Evolutionary conservation across 2,329 filamentous ascomycete species (phyloP), one percentile per base, ranked within the genome.

Genomic region (Alternaria sp.): DNA sequence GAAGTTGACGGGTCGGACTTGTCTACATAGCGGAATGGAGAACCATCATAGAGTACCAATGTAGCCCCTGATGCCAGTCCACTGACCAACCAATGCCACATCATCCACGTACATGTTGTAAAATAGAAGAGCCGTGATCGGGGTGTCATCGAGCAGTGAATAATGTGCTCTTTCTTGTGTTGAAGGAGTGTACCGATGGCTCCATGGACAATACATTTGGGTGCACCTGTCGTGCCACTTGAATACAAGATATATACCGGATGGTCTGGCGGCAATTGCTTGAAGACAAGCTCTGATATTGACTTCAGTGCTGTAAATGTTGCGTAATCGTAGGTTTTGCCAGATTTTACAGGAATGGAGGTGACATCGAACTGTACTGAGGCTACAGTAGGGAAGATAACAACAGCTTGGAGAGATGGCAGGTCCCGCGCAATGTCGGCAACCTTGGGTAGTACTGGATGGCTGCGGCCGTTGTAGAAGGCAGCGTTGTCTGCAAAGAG

Each of bases 31-130:
- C 82, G 81, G 82, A 98, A 98, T 0, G 95, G 95, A 0, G 92
- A 96, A 48, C 95, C 95, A 54, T 96, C 92, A 79, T 97, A 99
- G 4, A 98, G 85, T 20, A 98, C 85, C 12, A 98, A 83, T 0
- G 92, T 94, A 11, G 91, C 87, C 54, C 94, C 94, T 30, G 88
- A 89, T 9, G 94, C 91, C 4, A 98, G 87, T 6, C 90, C 92
- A 1, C 92, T 94, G 20, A 97, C 87, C 41, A 94, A 89, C 94
- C 94, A 98, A 77, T 98, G 94, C 93, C 94, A 97, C 94, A 98
- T 98, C 94, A 99, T 98, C 95, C 94, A 97, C 0, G 93, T 96
- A 11, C 91, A 93, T 4, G 94, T 97, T 1, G 93, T 97, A 81
- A 94, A 97, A 81, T 97, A 97, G 78, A 97, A 91, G 73, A 97